Evolutionary conservation across 352 stramenopile species (phyloP).

Genomic region (Phytophthora nicotianae): DNA sequence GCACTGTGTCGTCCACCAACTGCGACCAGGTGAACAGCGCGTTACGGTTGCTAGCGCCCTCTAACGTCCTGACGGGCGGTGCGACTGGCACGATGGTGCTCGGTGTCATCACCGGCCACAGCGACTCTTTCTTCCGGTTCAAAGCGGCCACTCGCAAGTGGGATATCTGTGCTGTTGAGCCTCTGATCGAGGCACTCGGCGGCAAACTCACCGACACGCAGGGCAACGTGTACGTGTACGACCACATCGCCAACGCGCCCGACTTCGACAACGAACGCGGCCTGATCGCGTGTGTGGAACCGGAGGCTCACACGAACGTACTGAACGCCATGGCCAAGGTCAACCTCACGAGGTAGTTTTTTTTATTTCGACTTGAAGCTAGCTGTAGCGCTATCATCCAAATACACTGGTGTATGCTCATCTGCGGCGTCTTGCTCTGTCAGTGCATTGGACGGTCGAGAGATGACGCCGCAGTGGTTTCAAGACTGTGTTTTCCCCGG

Average conservation of each 20-base stretch:
- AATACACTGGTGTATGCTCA: slow-evolving; percentile 33
- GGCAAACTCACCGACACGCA: slow-evolving; percentile 63
- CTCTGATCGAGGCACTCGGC: slow-evolving; percentile 61
- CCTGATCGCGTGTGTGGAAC: slow-evolving; percentile 54
- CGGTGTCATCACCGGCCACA: slow-evolving; percentile 60
- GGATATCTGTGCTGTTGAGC: slow-evolving; percentile 81
- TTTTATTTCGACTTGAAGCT: slow-evolving; percentile 7
- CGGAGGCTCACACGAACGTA: slow-evolving; percentile 39
- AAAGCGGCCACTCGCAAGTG: slow-evolving; percentile 75
- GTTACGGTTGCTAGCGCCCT: slow-evolving; percentile 41
- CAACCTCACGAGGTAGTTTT: slow-evolving; percentile 57
- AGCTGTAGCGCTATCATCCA: slow-evolving; percentile 25
- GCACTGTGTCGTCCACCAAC: slow-evolving; percentile 64
- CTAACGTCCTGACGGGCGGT: slow-evolving; percentile 49
- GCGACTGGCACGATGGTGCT: slow-evolving; percentile 80
- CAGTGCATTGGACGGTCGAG: slow-evolving; percentile 51
- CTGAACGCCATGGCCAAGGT: slow-evolving; percentile 54
- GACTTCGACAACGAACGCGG: slow-evolving; percentile 72
- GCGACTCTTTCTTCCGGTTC: slow-evolving; percentile 75
- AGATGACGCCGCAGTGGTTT: slow-evolving; percentile 60
- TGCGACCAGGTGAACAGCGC: slow-evolving; percentile 57
- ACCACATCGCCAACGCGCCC: slow-evolving; percentile 46
- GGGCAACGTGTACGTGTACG: slow-evolving; percentile 67
- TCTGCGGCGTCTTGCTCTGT: slow-evolving; percentile 25
- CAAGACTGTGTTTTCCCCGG: slow-evolving; percentile 37